Evolutionary conservation across 192 early-diverging fungal species (phyloP).

Genomic region (Coemansia sp.): DNA sequence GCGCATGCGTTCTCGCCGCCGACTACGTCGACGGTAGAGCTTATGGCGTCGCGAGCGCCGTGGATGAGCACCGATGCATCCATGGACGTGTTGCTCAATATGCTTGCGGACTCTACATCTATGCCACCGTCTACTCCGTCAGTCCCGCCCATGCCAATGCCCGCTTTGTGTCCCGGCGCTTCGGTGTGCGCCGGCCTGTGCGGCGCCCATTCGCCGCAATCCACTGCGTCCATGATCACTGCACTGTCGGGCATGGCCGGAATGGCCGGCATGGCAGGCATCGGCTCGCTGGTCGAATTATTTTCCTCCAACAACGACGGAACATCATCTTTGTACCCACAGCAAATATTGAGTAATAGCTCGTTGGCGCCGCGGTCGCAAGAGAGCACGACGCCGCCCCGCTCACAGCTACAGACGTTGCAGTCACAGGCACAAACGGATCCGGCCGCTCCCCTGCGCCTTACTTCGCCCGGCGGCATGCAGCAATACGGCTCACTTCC

Average conservation of each 20-base stretch:
- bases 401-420: background rate
- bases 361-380: slow-evolving; percentile 21
- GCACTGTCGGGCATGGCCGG: slow-evolving; percentile 17
- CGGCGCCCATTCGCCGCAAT: slow-evolving; percentile 25
- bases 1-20: no score
- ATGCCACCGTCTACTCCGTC: no score
- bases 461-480: slow-evolving; percentile 27
- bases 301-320: slow-evolving; percentile 28
- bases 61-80: background rate
- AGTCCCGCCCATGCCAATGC: background rate
- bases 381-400: no score
- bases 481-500: slow-evolving; percentile 46
- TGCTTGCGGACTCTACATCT: slow-evolving; percentile 5
- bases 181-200: slow-evolving; percentile 28
- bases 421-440: slow-evolving; percentile 2
- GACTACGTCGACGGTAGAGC: no score
- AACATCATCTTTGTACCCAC: slow-evolving; percentile 29
- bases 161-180: slow-evolving; percentile 15
- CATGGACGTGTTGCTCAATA: slow-evolving; percentile 27
- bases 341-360: slow-evolving; percentile 38
- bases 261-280: slow-evolving; percentile 32
- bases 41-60: no score
- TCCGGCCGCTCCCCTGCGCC: slow-evolving; percentile 20
- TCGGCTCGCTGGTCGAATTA: slow-evolving; percentile 31
- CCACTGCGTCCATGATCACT: slow-evolving; percentile 15